Conservation (phyloP, 176 grass and related monocot species). For the bread wheat (Triticum aestivum) region DNA sequence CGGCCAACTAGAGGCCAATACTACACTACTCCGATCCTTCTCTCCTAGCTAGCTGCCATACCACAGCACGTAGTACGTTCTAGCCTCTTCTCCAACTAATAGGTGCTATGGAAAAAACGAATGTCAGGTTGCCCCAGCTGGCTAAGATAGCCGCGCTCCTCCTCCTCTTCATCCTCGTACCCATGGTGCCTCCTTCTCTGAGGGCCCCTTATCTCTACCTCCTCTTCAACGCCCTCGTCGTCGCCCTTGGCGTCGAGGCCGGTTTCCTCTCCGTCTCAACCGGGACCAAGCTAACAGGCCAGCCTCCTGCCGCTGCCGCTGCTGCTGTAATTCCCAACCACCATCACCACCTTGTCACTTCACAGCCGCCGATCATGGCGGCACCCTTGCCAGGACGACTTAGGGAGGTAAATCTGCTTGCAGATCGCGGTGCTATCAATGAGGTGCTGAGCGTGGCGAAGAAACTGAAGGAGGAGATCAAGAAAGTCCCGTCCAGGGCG, state of each 20-base stretch:
- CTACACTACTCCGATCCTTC: constrained; percentile 1
- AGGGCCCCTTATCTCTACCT: constrained; percentile 65
- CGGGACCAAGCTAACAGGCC: background rate
- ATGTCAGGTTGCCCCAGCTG: constrained; percentile 34
- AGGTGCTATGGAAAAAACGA: constrained; percentile 16
- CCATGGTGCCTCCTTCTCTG: constrained; percentile 44
- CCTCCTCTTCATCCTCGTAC: constrained; percentile 32
- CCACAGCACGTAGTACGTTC: background rate
- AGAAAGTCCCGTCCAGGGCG: constrained; percentile 52
- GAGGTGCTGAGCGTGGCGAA: background rate
- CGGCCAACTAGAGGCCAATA: background rate
- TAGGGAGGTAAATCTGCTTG: background rate
- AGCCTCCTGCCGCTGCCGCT: background rate
- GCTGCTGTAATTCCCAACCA: background rate
- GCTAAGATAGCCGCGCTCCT: constrained; percentile 43
- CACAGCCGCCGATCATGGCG: background rate
- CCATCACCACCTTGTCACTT: background rate
- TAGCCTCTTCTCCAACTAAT: background rate
- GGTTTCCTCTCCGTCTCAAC: constrained; percentile 49
- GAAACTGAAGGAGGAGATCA: constrained; percentile 27
- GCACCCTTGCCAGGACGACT: background rate
- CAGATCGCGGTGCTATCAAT: background rate
- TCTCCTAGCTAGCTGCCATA: background rate
- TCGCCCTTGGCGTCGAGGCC: constrained; percentile 52
- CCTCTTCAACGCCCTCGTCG: constrained; percentile 67